A percentile compares a stretch with the other conserved stretches of the same genome.
These are phyloP conservation scores for Suillus cothurnatus DNA, from an alignment of 768 basidiomycete species.

Conservation along the genomic window DNA sequence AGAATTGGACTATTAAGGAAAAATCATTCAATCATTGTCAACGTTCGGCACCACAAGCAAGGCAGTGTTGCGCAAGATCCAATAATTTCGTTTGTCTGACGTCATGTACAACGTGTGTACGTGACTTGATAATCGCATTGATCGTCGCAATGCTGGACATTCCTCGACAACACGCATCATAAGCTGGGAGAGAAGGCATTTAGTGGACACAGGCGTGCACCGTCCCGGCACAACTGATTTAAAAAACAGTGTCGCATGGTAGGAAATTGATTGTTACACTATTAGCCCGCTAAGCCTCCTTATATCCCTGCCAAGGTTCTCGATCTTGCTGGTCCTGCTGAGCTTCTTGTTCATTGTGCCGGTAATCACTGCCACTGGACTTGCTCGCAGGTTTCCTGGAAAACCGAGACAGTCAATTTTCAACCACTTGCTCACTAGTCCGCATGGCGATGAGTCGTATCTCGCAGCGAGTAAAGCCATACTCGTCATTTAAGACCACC, in stretches of 20 bases:
- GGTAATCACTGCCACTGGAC: not conserved
- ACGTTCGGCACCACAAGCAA: conserved; percentile 97
- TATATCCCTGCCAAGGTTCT: not conserved
- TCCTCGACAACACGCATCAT: conserved; percentile 81
- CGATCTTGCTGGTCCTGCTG: not conserved
- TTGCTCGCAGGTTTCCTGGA: not conserved
- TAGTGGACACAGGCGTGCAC: conserved; percentile 81
- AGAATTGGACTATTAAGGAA: conserved; percentile 66
- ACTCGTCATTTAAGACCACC: not conserved
- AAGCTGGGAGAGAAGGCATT: conserved; percentile 94
- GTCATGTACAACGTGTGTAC: conserved; percentile 56
- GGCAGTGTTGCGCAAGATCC: conserved; percentile 67
- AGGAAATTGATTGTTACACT: not conserved
- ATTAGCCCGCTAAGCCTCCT: not conserved
- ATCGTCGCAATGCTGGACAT: conserved; percentile 74
- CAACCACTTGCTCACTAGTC: not conserved
- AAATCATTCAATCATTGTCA: conserved; percentile 70
- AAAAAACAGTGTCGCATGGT: not conserved
- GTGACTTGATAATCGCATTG: conserved; percentile 75
- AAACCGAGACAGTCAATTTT: not conserved
- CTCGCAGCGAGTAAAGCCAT: not conserved
- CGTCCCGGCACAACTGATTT: not conserved
- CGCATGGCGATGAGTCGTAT: not conserved
- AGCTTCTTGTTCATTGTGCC: not conserved
- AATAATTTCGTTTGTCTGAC: not conserved